Evolutionary conservation across 1,284 basidiomycete species (phyloP), one percentile per base, ranked within the genome.

Genomic region (Moniliophthora roreri): DNA sequence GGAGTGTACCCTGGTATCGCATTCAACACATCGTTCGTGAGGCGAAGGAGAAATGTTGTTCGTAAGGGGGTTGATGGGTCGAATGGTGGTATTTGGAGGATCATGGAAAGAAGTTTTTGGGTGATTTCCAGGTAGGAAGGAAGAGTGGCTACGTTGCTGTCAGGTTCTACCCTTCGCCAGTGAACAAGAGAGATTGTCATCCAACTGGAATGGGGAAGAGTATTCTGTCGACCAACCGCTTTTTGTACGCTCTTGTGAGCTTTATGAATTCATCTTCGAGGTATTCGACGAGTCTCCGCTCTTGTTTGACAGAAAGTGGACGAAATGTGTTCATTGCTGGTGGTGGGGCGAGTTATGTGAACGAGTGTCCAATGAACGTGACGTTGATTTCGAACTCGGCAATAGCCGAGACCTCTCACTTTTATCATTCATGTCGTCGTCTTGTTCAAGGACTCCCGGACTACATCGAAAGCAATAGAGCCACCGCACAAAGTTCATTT

Each of bases 31-130:
- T 90, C 87, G 53, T 81, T 80, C 1, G 85, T 88, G n/a, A 89
- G 71, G 20, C 82, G 82, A 24, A 91, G 79, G 16, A 91, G 73
- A 54, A 84, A 80, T 1, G 80, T 74, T 4, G 74, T 82, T 7
- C 89, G 80, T 8, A 90, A 72, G 9, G 81, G 71, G 1, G 82
- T 79, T 2, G 87, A 89, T 0, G 84, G 82, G 53, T 82, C 79
- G 11, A 87, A 65, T 15, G 87, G 87, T 0, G 87, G 88, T 44
- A 89, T 86, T 62, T 85, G 85, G 13, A 90, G 71, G 42, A 87
- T 75, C 48, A 90, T 64, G 0, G 77, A 74, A 20, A 91, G 69
- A 15, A 90, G 68, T 38, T 69, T 70, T 38, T 78, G 81, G 16
- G 78, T 72, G 6, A 80, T 77, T 16, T 73, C 71, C 24, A 90